Evolutionary conservation across 805 yeast species (phyloP).

Genomic region (Ogataea kodamae): DNA sequence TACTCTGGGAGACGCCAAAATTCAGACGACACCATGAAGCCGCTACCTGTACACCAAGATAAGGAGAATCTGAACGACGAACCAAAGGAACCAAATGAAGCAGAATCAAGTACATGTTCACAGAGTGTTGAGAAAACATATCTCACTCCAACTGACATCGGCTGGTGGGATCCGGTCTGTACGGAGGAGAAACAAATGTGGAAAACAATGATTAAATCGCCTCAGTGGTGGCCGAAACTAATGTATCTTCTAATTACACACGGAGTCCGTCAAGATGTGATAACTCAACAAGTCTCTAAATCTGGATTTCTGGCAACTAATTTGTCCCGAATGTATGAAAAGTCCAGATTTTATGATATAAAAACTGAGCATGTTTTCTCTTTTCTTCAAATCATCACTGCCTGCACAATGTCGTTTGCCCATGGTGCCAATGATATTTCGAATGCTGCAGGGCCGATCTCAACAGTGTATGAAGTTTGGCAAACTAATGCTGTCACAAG

Average conservation of each 20-base stretch:
- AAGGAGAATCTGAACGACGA: not conserved
- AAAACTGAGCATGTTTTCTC: conserved; percentile 67
- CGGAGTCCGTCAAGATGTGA: conserved; percentile 65
- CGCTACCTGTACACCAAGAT: no score
- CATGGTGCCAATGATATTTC: conserved; percentile 81
- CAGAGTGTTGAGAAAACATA: conserved; percentile 5
- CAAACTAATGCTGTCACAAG: conserved; percentile 40
- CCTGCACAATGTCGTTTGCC: conserved; percentile 77
- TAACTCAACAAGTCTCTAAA: conserved; percentile 41
- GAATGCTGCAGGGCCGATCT: conserved; percentile 73
- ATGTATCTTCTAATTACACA: conserved; percentile 48
- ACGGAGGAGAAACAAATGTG: conserved; percentile 28
- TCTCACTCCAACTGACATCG: conserved; percentile 2
- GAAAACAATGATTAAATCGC: conserved; percentile 41
- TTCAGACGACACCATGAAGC: not conserved
- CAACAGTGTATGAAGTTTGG: conserved; percentile 66
- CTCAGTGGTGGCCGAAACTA: conserved; percentile 52
- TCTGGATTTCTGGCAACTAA: conserved; percentile 42
- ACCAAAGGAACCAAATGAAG: not conserved
- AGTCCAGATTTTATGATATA: conserved; percentile 66
- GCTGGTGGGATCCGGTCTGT: conserved; percentile 10
- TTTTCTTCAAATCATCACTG: conserved; percentile 66
- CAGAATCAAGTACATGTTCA: conserved; percentile 10
- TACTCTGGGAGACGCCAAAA: conserved; percentile 53
- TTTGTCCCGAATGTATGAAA: conserved; percentile 48